Evolutionary conservation across 2,329 filamentous ascomycete genomes (phyloP).

Genomic region (Botryotinia convoluta): DNA sequence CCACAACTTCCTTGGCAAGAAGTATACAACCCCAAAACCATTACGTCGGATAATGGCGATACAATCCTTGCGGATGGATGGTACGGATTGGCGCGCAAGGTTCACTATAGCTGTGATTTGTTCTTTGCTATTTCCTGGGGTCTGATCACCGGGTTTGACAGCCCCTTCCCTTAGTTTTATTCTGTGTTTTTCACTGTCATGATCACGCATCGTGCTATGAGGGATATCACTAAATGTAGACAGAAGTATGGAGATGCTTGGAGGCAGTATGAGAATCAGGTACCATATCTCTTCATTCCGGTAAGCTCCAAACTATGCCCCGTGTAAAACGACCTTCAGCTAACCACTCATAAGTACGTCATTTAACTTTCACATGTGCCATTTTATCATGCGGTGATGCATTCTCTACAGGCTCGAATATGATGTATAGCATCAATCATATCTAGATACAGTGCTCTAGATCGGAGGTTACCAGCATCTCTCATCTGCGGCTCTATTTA

Average conservation of each 20-base stretch:
- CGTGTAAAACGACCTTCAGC: neutral
- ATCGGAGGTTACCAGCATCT: neutral
- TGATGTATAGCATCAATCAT: neutral
- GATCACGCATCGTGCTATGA: conserved; percentile 73
- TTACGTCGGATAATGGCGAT: conserved; percentile 69
- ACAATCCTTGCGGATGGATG: conserved; percentile 81
- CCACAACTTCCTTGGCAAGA: conserved; percentile 88
- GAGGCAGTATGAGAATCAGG: conserved; percentile 74
- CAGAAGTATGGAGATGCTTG: conserved; percentile 80
- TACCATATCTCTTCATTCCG: conserved; percentile 84
- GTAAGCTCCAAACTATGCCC: conserved; percentile 38
- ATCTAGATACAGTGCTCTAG: neutral
- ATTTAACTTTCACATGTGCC: neutral
- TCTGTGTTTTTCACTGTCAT: conserved; percentile 77
- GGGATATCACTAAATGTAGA: conserved; percentile 74
- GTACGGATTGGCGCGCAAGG: conserved; percentile 76
- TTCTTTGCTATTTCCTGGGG: conserved; percentile 78
- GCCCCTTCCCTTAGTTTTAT: conserved; percentile 88
- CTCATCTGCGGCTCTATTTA: neutral
- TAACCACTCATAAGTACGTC: neutral
- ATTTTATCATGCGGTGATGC: neutral
- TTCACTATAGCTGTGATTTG: conserved; percentile 77
- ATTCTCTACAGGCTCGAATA: accelerated
- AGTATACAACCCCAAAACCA: conserved; percentile 74
- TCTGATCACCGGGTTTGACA: conserved; percentile 73